Evolutionary conservation across 1,139 yeast species (phyloP), one percentile per base, ranked within the genome.

Genomic region (Tardiomyces digboiensis): DNA sequence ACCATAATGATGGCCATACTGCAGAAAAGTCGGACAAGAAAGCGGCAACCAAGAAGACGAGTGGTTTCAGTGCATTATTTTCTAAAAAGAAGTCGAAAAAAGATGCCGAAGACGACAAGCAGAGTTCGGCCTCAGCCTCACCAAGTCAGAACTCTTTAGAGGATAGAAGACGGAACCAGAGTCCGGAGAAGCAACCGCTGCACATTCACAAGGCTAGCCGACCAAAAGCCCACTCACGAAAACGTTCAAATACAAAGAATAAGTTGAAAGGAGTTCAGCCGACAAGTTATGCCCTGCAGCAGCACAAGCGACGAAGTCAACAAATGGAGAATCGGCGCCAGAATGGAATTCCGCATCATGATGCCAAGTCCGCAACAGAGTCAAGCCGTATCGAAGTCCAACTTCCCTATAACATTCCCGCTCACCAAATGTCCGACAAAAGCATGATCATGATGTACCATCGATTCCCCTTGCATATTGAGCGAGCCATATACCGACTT

Each of bases 381-480:
- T 7, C 26, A 12, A 12, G 26, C 26, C 26, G 33, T n/a, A n/a
- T n/a, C 33, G 56, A 54, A 22, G 60, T 60, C 46, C 61, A 63
- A 44, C 58, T 64, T 16, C 68, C 68, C 2, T 64, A 64, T 45
- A 62, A 60, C 41, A 64, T 64, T 21, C 68, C 68, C 6, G 58
- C 65, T 4, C 67, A 64, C 46, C 67, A 64, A 50, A 55, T 61
- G 50, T 55, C 62, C 16, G 67, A 64, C 44, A 57, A 61, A 41
- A 58, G 66, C 22, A 51, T 57, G 50, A 57, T 62, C 42, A 65
- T 65, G 69, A 55, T 62, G 61, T 56, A 63, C 49, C 67, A 65
- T 58, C 71, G 98, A 51, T 85, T 86, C 61, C 97, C 97, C 0
- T 80, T 91, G 40, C 96, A 89, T 61, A 94, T 91, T 40, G 98